Evolutionary conservation across 805 yeast genomes (phyloP).

Genomic region (Candida odintsovae): DNA sequence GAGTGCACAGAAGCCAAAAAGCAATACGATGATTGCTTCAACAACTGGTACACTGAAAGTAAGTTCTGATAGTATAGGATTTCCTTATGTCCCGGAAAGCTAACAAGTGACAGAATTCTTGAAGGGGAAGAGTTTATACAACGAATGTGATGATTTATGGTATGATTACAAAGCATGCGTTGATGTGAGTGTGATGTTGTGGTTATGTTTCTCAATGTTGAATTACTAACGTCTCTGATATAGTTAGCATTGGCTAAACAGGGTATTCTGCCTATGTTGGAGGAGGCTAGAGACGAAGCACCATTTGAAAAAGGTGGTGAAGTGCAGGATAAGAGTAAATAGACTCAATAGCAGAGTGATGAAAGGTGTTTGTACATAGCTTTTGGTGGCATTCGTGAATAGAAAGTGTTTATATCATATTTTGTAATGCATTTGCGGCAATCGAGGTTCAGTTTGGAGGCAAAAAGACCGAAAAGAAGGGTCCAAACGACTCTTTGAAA

Average conservation of each 20-base stretch:
- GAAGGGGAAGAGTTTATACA: slow-evolving; percentile 48
- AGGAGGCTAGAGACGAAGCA: slow-evolving; percentile 84
- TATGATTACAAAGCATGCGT: slow-evolving; percentile 84
- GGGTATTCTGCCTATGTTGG: slow-evolving; percentile 77
- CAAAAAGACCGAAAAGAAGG: too few relatives aligned
- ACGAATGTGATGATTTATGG: slow-evolving; percentile 92
- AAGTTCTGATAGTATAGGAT: slow-evolving; percentile 16
- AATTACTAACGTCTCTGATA: slow-evolving; percentile 4
- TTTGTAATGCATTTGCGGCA: too few relatives aligned
- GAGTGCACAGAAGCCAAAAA: slow-evolving; percentile 88
- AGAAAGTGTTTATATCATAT: too few relatives aligned
- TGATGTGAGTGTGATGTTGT: slow-evolving; percentile 34
- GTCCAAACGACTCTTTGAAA: too few relatives aligned
- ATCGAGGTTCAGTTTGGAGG: too few relatives aligned
- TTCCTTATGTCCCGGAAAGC: not conserved
- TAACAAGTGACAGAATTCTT: slow-evolving; percentile 40
- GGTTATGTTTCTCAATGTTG: not conserved
- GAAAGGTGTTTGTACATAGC: not conserved
- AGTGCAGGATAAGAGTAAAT: slow-evolving; percentile 6
- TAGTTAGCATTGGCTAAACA: slow-evolving; percentile 54
- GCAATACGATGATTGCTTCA: slow-evolving; percentile 89
- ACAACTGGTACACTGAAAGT: slow-evolving; percentile 90
- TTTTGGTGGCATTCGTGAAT: not conserved
- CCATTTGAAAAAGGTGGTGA: slow-evolving; percentile 73
- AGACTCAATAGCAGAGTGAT: not conserved